A percentile compares a stretch with the other conserved stretches of the same genome.
Evolutionary conservation across 257 asterid species (phyloP).

Genomic region (Capsicum baccatum): DNA sequence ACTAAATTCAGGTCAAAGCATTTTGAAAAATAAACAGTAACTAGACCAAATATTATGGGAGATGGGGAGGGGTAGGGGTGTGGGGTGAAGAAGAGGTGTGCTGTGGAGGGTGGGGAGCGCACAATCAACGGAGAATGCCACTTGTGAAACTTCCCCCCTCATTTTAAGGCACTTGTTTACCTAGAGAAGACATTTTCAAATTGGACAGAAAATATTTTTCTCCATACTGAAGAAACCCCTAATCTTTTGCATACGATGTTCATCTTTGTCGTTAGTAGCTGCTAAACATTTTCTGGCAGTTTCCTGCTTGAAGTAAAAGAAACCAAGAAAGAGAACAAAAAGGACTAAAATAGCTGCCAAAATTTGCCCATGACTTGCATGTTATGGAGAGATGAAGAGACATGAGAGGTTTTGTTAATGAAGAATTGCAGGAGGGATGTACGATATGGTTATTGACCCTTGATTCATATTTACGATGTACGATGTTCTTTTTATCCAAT

Average conservation of each 20-base stretch:
- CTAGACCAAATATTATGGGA: not conserved
- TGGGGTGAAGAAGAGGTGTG: not conserved
- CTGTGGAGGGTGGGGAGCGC: not conserved
- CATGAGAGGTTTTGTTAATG: not conserved
- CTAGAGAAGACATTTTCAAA: no score
- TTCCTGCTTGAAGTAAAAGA: not conserved
- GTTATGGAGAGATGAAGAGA: not conserved
- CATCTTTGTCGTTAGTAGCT: not conserved
- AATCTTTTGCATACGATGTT: not conserved
- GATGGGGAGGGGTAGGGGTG: not conserved
- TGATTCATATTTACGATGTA: not conserved
- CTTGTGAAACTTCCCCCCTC: not conserved
- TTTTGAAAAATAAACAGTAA: no score
- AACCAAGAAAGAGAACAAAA: not conserved
- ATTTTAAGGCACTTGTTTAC: not conserved
- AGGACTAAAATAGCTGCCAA: not conserved
- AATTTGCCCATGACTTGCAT: not conserved
- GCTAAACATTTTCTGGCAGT: not conserved
- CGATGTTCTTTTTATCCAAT: not conserved
- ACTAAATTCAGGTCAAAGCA: no score
- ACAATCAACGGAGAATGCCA: no score
- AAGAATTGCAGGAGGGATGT: not conserved
- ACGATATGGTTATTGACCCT: not conserved
- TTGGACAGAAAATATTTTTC: not conserved
- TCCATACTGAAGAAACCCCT: not conserved